Evolutionary conservation across 208 protist species (phyloP).

Genomic region (Trypanosoma conorhini): DNA sequence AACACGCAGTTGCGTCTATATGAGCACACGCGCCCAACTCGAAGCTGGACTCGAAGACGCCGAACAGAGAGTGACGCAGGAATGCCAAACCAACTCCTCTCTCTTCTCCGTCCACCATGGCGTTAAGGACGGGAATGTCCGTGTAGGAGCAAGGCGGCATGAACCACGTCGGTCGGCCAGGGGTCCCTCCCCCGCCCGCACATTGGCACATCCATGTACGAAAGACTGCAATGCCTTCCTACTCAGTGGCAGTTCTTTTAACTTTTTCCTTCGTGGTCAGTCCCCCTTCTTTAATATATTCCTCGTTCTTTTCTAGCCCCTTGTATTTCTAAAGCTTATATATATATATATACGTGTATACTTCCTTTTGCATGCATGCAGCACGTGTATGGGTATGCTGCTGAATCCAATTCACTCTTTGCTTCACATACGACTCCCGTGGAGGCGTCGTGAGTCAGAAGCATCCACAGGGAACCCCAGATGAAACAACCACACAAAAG

Average conservation of each 20-base stretch:
- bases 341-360: slow-evolving; percentile 29
- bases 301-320: background rate
- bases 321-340: background rate
- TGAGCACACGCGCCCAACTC: background rate
- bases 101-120: background rate
- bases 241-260: background rate
- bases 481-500: background rate
- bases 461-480: background rate
- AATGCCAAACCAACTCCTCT: background rate
- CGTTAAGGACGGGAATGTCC: background rate
- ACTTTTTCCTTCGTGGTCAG: background rate
- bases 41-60: background rate
- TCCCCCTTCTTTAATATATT: background rate
- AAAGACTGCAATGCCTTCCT: background rate
- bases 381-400: background rate
- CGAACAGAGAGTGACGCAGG: background rate
- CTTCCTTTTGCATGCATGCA: slow-evolving; percentile 6
- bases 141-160: background rate
- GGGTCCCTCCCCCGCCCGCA: background rate
- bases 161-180: background rate
- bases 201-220: background rate
- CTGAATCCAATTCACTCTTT: background rate
- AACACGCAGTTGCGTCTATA: background rate
- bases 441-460: background rate
- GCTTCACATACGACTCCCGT: background rate